phyloP scores from a whole-genome alignment of 441 rosid genomes.

The Adansonia rubrostipa region DNA sequence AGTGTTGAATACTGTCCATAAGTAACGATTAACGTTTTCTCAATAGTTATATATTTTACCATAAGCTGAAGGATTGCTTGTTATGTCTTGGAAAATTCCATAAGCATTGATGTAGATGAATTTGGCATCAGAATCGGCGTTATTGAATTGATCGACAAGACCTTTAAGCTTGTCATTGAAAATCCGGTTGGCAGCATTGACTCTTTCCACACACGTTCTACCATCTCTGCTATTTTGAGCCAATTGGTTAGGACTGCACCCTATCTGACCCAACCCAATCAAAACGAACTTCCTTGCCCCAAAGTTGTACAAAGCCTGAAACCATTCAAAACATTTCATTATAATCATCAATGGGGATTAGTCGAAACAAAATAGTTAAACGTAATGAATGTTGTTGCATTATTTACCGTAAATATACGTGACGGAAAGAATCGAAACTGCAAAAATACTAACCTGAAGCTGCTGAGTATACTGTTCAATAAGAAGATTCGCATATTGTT shows the following conservation, averaged over 20 bases:
- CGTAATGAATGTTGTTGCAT: too few relatives aligned
- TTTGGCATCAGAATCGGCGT: slow-evolving; percentile 58
- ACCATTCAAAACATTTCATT: neutral
- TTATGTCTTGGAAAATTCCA: slow-evolving; percentile 75
- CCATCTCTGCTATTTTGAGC: slow-evolving; percentile 79
- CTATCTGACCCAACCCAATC: slow-evolving; percentile 74
- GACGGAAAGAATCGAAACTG: neutral
- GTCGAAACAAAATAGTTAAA: too few relatives aligned
- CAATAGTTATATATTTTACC: slow-evolving; percentile 36
- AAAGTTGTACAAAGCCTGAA: slow-evolving; percentile 56
- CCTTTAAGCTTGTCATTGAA: slow-evolving; percentile 73
- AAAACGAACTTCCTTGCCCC: slow-evolving; percentile 84
- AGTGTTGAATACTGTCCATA: too few relatives aligned
- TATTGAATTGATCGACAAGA: slow-evolving; percentile 67
- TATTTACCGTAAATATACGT: too few relatives aligned
- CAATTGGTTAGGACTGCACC: slow-evolving; percentile 77
- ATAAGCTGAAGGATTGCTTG: slow-evolving; percentile 48
- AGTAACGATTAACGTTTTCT: too few relatives aligned
- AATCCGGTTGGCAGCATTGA: slow-evolving; percentile 73
- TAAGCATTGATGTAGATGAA: slow-evolving; percentile 70
- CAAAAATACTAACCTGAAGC: neutral
- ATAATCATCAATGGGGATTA: too few relatives aligned
- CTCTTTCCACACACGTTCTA: slow-evolving; percentile 63
- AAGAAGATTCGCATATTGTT: slow-evolving; percentile 58
- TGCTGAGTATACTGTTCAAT: slow-evolving; percentile 35